Percentiles rank a stretch among this genome's conserved stretches.
Conservation (phyloP, 2,329 filamentous ascomycete genomes). For the Graphiopsis chlorocephala region DNA sequence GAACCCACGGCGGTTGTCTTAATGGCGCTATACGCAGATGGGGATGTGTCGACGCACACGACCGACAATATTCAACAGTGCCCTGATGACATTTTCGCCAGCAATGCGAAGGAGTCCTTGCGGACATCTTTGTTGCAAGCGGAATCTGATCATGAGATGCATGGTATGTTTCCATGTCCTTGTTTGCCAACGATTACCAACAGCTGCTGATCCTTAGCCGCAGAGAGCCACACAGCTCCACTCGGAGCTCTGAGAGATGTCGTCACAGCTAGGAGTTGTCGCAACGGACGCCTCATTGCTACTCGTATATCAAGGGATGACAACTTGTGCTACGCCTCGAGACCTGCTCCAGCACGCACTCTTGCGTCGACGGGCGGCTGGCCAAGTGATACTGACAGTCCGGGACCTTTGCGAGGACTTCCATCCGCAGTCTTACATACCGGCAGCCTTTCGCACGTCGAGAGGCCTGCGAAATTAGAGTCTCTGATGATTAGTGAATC, state of each 20-base stretch:
- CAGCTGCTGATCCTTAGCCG: neutral
- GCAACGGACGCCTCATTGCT: neutral
- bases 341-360: neutral
- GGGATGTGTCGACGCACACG: constrained; percentile 15
- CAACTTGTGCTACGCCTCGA: neutral
- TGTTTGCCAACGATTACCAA: neutral
- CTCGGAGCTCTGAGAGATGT: neutral
- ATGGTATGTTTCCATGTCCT: neutral
- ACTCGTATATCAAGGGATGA: neutral
- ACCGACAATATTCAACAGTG: neutral
- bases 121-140: neutral
- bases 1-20: constrained; percentile 14
- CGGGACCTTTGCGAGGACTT: neutral
- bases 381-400: neutral
- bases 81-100: neutral
- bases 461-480: neutral
- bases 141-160: neutral
- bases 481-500: constrained; percentile 15
- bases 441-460: neutral
- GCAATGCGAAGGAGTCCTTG: neutral
- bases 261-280: neutral
- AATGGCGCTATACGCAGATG: constrained; percentile 18
- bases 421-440: neutral
- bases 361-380: neutral
- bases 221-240: neutral